Base-by-base conservation (phyloP, 768 basidiomycete genomes). In the Tricholoma flavovirens region DNA sequence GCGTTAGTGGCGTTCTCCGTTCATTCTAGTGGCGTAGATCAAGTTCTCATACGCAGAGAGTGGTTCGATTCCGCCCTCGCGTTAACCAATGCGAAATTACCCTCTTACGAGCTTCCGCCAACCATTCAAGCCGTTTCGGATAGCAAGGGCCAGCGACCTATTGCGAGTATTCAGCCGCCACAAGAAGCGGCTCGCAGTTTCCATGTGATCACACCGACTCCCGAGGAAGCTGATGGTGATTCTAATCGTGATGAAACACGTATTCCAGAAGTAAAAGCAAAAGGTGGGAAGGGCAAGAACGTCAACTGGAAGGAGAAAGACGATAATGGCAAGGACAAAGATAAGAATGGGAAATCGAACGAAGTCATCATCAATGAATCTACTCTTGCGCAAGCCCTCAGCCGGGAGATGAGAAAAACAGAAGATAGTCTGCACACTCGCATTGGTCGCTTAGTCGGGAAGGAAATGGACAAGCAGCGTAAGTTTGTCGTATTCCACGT, bases 381-480 rank as follows among this genome's bases (percentile, higher is more conserved):
- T 10, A 69, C 75, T 48, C 69, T 90, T 42, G 79, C 81, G 19
- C 78, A 82, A 55, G 74, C 80, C 11, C 73, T 93, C 51, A 76
- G 82, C 43, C 83, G 86, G 65, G 91, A 93, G 71, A 91, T 93
- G 61, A 83, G 79, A 68, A 87, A 86, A 76, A 84, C 88, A 40
- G 91, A 94, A 69, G 89, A 90, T 65, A 90, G 73, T 61, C 69
- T 94, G 49, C 86, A 90, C 60, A 83, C 69, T 36, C 83, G 86
- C 48, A 84, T 94, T 56, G 86, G 86, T n/a, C 83, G 87, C 43
- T 72, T 92, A 51, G 84, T 94, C 60, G 80, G 80, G 35, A 90
- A 89, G 73, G 92, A 94, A 70, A 86, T 94, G 79, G 92, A 93
- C 65, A 93, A 87, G 71, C 90, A 93, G 69, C 85, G 92, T 92